These are phyloP conservation scores for Phialophora verrucosa DNA, from an alignment of 2,329 filamentous ascomycete species.

Conservation along the genomic window DNA sequence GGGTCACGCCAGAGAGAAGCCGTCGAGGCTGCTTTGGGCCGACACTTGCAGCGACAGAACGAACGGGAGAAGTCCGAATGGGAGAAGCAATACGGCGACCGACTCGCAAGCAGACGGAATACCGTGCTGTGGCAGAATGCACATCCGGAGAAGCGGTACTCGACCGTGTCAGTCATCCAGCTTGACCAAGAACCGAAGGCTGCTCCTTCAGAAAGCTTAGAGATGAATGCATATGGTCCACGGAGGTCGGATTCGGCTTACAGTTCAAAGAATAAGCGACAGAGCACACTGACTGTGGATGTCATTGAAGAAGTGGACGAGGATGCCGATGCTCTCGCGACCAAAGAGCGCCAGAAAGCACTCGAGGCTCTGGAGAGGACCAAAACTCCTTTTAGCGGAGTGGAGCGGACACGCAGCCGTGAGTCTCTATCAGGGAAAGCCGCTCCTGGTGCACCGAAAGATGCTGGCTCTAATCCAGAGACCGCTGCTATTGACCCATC, in stretches of 20 bases:
- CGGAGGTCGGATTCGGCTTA: constrained; percentile 13
- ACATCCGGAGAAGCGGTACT: constrained; percentile 44
- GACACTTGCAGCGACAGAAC: constrained; percentile 58
- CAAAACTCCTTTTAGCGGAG: background rate
- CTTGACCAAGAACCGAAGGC: constrained; percentile 13
- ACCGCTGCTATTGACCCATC: background rate
- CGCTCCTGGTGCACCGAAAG: background rate
- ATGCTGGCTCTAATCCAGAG: background rate
- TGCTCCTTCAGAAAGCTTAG: constrained; percentile 28
- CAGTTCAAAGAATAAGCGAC: constrained; percentile 33
- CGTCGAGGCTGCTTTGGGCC: constrained; percentile 73
- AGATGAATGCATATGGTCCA: constrained; percentile 32
- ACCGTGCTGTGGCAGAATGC: constrained; percentile 60
- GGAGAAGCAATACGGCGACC: constrained; percentile 78
- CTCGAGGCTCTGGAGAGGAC: constrained; percentile 86
- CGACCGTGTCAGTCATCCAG: constrained; percentile 31
- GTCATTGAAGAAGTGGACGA: constrained; percentile 38
- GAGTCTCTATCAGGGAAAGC: constrained; percentile 1
- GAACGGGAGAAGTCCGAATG: constrained; percentile 61
- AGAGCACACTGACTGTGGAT: constrained; percentile 36
- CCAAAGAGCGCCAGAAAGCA: constrained; percentile 78
- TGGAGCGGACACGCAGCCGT: constrained; percentile 15
- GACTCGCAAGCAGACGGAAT: constrained; percentile 49
- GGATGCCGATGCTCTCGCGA: constrained; percentile 43
- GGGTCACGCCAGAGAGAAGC: constrained; percentile 63